Evolutionary conservation across 2,329 filamentous ascomycete genomes (phyloP), one percentile per base, ranked within the genome.

Genomic region (Simplicillium sp.): DNA sequence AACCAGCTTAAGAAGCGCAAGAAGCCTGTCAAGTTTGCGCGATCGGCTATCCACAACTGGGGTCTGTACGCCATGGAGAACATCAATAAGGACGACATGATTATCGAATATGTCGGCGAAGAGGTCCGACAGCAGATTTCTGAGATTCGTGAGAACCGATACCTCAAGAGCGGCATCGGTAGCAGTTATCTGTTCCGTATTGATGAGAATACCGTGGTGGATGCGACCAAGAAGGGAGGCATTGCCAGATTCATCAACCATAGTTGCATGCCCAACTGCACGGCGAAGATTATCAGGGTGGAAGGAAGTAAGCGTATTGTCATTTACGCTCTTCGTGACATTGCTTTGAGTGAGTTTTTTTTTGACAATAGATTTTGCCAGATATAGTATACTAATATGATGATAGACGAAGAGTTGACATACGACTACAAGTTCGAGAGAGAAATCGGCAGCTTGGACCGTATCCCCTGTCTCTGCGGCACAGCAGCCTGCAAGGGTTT

Each of bases 341-440:
- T 98, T 64, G 80, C 79, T 53, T 81, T 90, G 73, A 92, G 92
- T 96, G 77, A 72, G 86, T 79, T 35, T 32, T 35, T 31, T 33
- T 5, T 33, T 11, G 13, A 7, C 33, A 8, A 16, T 2, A 28
- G 7, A 25, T 7, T 13, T 16, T 13, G 14, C 43, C 14, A 35
- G 39, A 28, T 36, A 17, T 17, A 13, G n/a, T 38, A 41, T 42
- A 45, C 56, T 57, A 46, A 59, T 48, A 37, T 28, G 39, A 42
- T 38, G 40, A 46, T 57, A 98, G 92, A 96, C 60, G 92, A 98
- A 67, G 92, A 98, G 71, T 80, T 98, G 60, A 98, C 92, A 2
- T 98, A 98, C 68, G 92, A 98, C 70, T 98, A 98, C 76, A 98
- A 98, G 65, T 98, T 98, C 62, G 92, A 98, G 69, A 85, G 92